These are phyloP conservation scores for Rhodocollybia butyracea DNA, from an alignment of 768 basidiomycete species.

Conservation along the genomic window DNA sequence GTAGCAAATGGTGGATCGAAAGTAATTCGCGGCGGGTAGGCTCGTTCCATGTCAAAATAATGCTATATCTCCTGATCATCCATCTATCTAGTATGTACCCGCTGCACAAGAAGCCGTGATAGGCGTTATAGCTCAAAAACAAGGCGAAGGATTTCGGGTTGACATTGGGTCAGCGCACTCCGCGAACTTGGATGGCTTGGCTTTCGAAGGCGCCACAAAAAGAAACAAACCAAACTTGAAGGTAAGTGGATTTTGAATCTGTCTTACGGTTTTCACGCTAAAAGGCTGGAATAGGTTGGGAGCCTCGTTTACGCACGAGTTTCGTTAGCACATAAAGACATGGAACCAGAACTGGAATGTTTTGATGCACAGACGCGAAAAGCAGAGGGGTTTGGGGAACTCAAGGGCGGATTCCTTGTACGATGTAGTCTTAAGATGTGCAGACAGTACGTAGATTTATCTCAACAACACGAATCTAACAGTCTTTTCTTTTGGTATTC, in stretches of 20 bases:
- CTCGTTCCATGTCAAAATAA: slow-evolving; percentile 16
- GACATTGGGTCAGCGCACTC: slow-evolving; percentile 90
- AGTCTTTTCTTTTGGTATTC: slow-evolving; percentile 3
- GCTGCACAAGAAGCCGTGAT: slow-evolving; percentile 88
- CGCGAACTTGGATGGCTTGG: slow-evolving; percentile 83
- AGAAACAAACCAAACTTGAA: slow-evolving; percentile 92
- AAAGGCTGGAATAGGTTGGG: slow-evolving; percentile 62
- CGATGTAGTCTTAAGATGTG: slow-evolving; percentile 82
- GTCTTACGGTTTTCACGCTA: background rate
- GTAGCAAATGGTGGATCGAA: slow-evolving; percentile 88
- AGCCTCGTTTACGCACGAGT: slow-evolving; percentile 89
- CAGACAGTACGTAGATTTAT: slow-evolving; percentile 59
- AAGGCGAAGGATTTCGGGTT: slow-evolving; percentile 89
- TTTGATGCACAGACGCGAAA: slow-evolving; percentile 93
- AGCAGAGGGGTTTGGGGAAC: slow-evolving; percentile 89
- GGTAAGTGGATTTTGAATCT: slow-evolving; percentile 33
- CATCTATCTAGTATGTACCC: slow-evolving; percentile 72
- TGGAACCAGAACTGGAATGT: slow-evolving; percentile 98
- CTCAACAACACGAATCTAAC: background rate
- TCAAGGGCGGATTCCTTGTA: slow-evolving; percentile 85
- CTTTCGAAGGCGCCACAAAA: slow-evolving; percentile 96
- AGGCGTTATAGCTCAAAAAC: slow-evolving; percentile 73
- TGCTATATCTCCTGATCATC: slow-evolving; percentile 6
- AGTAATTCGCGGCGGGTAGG: slow-evolving; percentile 80
- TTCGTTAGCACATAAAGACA: slow-evolving; percentile 91